Conservation (phyloP, 495 filamentous ascomycete genomes). For the Aspergillus conjunctus region DNA sequence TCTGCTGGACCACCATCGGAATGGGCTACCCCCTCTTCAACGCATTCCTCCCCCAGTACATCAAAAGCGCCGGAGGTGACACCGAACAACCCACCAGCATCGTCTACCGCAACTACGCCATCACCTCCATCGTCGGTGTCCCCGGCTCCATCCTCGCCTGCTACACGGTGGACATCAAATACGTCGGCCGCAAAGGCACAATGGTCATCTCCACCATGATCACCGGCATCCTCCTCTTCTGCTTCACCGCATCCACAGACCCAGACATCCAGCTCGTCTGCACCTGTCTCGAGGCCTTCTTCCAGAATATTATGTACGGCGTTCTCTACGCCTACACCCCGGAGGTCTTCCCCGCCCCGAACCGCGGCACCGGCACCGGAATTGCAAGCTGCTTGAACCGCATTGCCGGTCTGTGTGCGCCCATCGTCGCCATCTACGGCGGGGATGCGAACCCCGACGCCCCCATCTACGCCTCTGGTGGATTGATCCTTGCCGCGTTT, state of each 20-base stretch:
- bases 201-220: constrained; percentile 56
- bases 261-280: constrained; percentile 54
- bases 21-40: constrained; percentile 64
- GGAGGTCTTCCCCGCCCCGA: constrained; percentile 61
- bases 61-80: constrained; percentile 42
- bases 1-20: constrained; percentile 60
- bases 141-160: constrained; percentile 58
- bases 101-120: constrained; percentile 63
- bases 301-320: constrained; percentile 67
- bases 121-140: constrained; percentile 59
- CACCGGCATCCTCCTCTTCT: constrained; percentile 60
- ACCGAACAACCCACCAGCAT: constrained; percentile 43
- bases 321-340: constrained; percentile 64
- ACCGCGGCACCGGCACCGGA: constrained; percentile 60
- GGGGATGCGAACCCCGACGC: constrained; percentile 43
- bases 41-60: constrained; percentile 61
- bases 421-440: constrained; percentile 58
- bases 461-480: constrained; percentile 57
- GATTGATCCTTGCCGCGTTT: constrained; percentile 53
- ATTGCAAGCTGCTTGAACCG: constrained; percentile 60
- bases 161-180: constrained; percentile 58
- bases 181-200: constrained; percentile 62
- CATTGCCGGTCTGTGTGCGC: constrained; percentile 59
- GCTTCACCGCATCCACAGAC: constrained; percentile 55
- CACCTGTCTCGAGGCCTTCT: constrained; percentile 57